Evolutionary conservation across 257 asterid genomes (phyloP).

Genomic region (Solanum virginianum): DNA sequence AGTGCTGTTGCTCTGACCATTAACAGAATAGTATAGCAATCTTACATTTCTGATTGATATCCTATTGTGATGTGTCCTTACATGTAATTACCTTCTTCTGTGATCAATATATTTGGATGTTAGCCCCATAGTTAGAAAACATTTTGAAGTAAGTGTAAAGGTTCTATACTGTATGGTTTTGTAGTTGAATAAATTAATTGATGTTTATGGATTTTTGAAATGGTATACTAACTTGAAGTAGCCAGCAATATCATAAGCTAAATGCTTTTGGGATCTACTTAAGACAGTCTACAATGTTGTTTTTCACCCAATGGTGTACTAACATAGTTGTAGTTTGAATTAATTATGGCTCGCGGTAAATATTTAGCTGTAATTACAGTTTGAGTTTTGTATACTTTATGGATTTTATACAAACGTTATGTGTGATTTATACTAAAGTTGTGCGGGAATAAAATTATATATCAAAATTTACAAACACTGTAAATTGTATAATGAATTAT

Average conservation of each 20-base stretch:
- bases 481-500: too few species aligned
- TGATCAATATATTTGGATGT: neutral
- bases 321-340: too few species aligned
- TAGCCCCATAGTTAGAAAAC: neutral
- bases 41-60: conserved; percentile 25
- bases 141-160: neutral
- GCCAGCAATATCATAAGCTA: neutral
- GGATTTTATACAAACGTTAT: too few species aligned
- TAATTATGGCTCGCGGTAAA: too few species aligned
- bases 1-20: conserved; percentile 22
- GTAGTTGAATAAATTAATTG: neutral
- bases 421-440: too few species aligned
- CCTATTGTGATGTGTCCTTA: conserved; percentile 11
- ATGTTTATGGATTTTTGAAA: neutral
- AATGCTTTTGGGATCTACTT: neutral
- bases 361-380: too few species aligned
- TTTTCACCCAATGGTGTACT: too few species aligned
- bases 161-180: neutral
- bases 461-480: too few species aligned
- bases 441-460: too few species aligned
- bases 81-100: conserved; percentile 9
- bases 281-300: neutral
- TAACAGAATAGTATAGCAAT: conserved; percentile 34
- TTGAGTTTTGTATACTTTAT: too few species aligned
- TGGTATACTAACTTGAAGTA: neutral